Evolutionary conservation across 495 filamentous ascomycete species (phyloP).

Genomic region (Parathielavia appendiculata): DNA sequence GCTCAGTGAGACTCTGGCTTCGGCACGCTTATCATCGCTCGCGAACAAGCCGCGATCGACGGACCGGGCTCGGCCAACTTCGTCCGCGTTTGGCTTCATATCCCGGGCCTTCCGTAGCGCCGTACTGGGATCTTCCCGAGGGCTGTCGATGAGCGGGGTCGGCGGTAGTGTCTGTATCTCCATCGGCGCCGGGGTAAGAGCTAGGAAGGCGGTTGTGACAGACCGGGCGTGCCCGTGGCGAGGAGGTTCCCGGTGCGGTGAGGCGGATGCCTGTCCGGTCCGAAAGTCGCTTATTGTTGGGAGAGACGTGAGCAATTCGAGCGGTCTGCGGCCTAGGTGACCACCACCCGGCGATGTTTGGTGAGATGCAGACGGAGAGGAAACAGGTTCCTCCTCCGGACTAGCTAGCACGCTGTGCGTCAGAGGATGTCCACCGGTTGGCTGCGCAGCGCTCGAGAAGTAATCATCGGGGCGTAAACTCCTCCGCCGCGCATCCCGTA

Average conservation of each 20-base stretch:
- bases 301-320: constrained; percentile 37
- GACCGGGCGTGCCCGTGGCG: constrained; percentile 40
- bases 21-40: constrained; percentile 56
- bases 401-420: constrained; percentile 75
- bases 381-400: constrained; percentile 46
- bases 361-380: constrained; percentile 30
- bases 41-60: constrained; percentile 53
- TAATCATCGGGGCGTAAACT: constrained; percentile 73
- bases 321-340: constrained; percentile 34
- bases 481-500: constrained; percentile 52
- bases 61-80: constrained; percentile 45
- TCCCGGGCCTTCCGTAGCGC: constrained; percentile 42
- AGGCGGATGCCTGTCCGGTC: constrained; percentile 29
- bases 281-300: constrained; percentile 42
- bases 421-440: constrained; percentile 66
- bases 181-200: constrained; percentile 33
- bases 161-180: constrained; percentile 42
- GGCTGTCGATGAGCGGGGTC: constrained; percentile 45
- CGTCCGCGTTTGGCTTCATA: constrained; percentile 44
- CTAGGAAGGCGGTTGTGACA: constrained; percentile 52
- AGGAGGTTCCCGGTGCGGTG: constrained; percentile 20
- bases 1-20: constrained; percentile 58
- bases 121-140: constrained; percentile 36
- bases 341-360: constrained; percentile 41
- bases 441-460: constrained; percentile 42